Conservation (phyloP, 2,329 filamentous ascomycete species). For the Dactylellina drechsleri region DNA sequence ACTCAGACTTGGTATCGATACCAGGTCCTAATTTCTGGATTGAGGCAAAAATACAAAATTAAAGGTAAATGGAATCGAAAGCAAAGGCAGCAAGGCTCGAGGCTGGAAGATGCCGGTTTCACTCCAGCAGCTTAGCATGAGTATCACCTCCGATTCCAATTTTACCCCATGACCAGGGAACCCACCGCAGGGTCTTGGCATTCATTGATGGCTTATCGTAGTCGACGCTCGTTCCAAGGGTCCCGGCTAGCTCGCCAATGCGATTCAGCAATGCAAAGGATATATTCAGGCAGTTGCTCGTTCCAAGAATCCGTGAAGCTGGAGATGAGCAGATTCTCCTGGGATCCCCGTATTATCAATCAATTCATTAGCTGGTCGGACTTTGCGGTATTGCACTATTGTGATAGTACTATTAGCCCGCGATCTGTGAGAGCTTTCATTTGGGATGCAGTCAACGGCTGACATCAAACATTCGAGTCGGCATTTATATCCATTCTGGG, state of each 20-base stretch:
- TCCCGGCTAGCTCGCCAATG: no score
- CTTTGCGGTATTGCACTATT: constrained; percentile 9
- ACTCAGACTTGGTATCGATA: background rate
- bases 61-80: no score
- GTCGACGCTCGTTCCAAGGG: constrained; percentile 20
- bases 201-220: constrained; percentile 43
- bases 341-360: background rate
- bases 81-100: background rate
- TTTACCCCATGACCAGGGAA: constrained; percentile 54
- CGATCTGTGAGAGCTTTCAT: no score
- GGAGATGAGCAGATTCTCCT: background rate
- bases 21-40: constrained; percentile 1
- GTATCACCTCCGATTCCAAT: constrained; percentile 18
- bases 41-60: constrained; percentile 34
- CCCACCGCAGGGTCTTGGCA: constrained; percentile 50
- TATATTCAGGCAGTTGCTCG: constrained; percentile 8
- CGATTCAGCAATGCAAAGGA: constrained; percentile 13
- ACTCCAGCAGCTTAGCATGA: constrained; percentile 8
- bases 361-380: constrained; percentile 22
- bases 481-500: constrained; percentile 46
- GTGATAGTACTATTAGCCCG: no score
- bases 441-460: constrained; percentile 30
- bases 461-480: constrained; percentile 38
- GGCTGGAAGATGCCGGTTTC: constrained; percentile 39
- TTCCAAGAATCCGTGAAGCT: constrained; percentile 1